These are phyloP conservation scores for Macrocybe gigantea DNA, from an alignment of 768 basidiomycete genomes.

Conservation along the genomic window DNA sequence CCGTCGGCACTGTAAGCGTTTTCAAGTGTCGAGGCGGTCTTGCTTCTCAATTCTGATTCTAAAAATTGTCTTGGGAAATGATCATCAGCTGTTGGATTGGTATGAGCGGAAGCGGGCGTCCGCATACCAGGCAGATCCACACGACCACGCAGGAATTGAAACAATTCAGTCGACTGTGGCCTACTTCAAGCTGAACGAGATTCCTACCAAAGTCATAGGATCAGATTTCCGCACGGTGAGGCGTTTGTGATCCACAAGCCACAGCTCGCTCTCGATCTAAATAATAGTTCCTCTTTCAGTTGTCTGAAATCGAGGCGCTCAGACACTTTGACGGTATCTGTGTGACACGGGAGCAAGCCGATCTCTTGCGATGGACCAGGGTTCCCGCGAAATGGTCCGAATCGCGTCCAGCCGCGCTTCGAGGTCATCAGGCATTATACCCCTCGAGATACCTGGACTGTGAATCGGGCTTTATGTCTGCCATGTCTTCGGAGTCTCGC, in stretches of 20 bases:
- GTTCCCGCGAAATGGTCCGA: slow-evolving; percentile 18
- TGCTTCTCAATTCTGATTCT: background rate
- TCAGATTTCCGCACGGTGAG: slow-evolving; percentile 36
- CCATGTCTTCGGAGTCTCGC: slow-evolving; percentile 31
- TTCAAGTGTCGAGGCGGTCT: background rate
- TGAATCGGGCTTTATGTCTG: slow-evolving; percentile 24
- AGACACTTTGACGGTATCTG: slow-evolving; percentile 24
- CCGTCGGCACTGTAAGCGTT: slow-evolving; percentile 41
- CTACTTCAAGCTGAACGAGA: slow-evolving; percentile 34
- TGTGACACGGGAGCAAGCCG: slow-evolving; percentile 33
- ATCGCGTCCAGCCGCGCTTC: slow-evolving; percentile 22
- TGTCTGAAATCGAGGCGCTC: slow-evolving; percentile 3
- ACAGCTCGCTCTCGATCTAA: background rate
- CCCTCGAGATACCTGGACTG: slow-evolving; percentile 29
- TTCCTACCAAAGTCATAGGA: slow-evolving; percentile 36
- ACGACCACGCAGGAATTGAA: slow-evolving; percentile 37
- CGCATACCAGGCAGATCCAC: slow-evolving; percentile 13
- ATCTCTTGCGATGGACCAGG: slow-evolving; percentile 24
- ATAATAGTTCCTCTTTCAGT: background rate
- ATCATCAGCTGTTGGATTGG: slow-evolving; percentile 32
- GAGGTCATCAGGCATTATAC: slow-evolving; percentile 31
- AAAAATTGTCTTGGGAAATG: background rate
- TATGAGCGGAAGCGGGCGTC: slow-evolving; percentile 30
- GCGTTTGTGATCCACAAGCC: background rate
- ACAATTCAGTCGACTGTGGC: slow-evolving; percentile 37